Base-by-base conservation (phyloP, 2,329 filamentous ascomycete genomes). In the Penicillium sp. region DNA sequence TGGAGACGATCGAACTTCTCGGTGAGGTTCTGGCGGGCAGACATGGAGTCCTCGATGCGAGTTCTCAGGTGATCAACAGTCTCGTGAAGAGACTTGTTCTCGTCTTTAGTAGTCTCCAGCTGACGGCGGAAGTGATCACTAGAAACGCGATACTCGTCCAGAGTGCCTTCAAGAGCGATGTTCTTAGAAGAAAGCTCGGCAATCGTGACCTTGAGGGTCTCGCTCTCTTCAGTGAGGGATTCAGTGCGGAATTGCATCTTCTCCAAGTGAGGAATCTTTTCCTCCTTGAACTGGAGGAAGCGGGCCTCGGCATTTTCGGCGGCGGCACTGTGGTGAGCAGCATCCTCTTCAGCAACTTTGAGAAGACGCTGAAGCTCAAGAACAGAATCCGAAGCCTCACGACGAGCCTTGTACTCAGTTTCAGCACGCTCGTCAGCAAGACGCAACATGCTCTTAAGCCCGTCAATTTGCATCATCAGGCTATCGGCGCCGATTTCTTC, bases 1-100 rank as follows among this genome's bases (percentile, higher is more conserved):
- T 97, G 92, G 32, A 99, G 78, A 53, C 85, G 85, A 62, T 93
- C 84, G 65, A 97, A 89, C 72, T 94, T 96, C 68, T 80, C 79
- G 60, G 91, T 87, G 83, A 95, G 92, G 54, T 82, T 85, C 68
- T 96, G 90, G 51, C 91, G 87, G 52, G 95, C 83, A 57, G 88
- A 85, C 66, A 92, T 86, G 65, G 91, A 93, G 74, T 96, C 92
- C 65, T 94, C 87, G 34, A 94, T 84, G 67, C 96, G 91, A 39
- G 83, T 83, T 55, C 86, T 85, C 49, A 96, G 80, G 18, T 85
- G 87, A 55, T 87, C 84, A 51, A 96, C 84, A 24, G 86, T 85
- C 67, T 84, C 85, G 61, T 86, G 85, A 50, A 97, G 78, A 58
- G 88, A 86, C 69, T 88, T 90, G 61, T 90, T 91, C 58, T 84